A percentile compares a stretch with the other conserved stretches of the same genome.
Conservation (phyloP, 2,329 filamentous ascomycete species). For the Fusarium sp. region DNA sequence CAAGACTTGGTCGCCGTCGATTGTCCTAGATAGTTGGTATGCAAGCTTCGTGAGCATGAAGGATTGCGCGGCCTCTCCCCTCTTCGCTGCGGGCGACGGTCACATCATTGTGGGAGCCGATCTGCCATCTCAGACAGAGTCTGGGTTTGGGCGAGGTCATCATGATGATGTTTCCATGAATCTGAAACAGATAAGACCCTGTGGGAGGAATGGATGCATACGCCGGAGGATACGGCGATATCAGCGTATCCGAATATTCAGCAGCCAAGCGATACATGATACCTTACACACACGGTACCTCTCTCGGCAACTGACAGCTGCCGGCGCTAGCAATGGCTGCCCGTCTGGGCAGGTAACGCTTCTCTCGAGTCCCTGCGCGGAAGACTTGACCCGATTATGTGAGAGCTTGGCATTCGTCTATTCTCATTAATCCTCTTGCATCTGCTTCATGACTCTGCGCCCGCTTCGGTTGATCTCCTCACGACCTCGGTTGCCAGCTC, state of each 20-base stretch:
- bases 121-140: background rate
- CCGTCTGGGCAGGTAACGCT: background rate
- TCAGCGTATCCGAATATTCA: background rate
- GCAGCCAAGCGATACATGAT: background rate
- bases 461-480: background rate
- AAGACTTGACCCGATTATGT: slow-evolving; percentile 23
- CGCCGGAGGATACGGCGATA: too few species aligned
- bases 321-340: slow-evolving; percentile 1
- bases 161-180: background rate
- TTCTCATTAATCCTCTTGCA: background rate
- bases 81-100: background rate
- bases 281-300: background rate
- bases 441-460: background rate
- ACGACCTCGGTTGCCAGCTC: slow-evolving; percentile 22
- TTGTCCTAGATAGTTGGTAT: slow-evolving; percentile 20
- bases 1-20: slow-evolving; percentile 19
- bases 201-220: too few species aligned
- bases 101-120: too few species aligned
- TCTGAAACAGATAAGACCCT: too few species aligned
- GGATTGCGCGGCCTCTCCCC: slow-evolving; percentile 41
- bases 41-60: slow-evolving; percentile 19
- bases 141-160: background rate
- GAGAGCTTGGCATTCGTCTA: slow-evolving; percentile 8
- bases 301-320: slow-evolving; percentile 8
- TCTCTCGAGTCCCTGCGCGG: slow-evolving; percentile 1